Conservation (phyloP, 805 yeast species). For the Yamadazyma endophytica region DNA sequence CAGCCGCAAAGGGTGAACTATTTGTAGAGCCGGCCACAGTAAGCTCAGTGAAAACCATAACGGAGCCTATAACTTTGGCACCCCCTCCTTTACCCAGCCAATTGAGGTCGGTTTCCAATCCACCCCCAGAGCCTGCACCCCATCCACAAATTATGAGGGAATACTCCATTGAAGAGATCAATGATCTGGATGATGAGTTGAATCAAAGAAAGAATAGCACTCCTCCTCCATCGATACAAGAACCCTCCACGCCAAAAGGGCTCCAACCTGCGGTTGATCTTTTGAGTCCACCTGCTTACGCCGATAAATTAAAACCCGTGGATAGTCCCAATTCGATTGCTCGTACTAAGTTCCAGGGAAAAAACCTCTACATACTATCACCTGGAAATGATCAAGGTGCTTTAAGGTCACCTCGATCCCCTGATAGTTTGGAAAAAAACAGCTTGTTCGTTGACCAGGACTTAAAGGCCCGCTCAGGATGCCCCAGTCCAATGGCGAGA, state of each 20-base stretch:
- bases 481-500: constrained; percentile 39
- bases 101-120: no score
- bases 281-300: constrained; percentile 7
- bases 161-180: constrained; percentile 37
- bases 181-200: constrained; percentile 37
- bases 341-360: constrained; percentile 18
- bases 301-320: constrained; percentile 1
- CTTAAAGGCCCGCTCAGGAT: constrained; percentile 18
- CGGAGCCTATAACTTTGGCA: no score
- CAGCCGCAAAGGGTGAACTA: background rate
- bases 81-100: no score
- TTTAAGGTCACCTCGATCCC: constrained; percentile 12
- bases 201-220: constrained; percentile 6
- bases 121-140: no score
- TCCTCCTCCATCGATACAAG: constrained; percentile 3
- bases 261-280: constrained; percentile 16
- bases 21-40: background rate
- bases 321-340: constrained; percentile 12
- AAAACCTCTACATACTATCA: constrained; percentile 33
- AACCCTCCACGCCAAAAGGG: constrained; percentile 4
- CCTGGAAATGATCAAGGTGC: constrained; percentile 25
- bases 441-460: constrained; percentile 5
- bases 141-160: constrained; percentile 17
- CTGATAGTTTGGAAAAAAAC: constrained; percentile 8
- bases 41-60: no score